Percentiles rank a stretch among this genome's conserved stretches.
Conservation (phyloP, 129 eudicot genomes). For the Scalesia atractyloides region DNA sequence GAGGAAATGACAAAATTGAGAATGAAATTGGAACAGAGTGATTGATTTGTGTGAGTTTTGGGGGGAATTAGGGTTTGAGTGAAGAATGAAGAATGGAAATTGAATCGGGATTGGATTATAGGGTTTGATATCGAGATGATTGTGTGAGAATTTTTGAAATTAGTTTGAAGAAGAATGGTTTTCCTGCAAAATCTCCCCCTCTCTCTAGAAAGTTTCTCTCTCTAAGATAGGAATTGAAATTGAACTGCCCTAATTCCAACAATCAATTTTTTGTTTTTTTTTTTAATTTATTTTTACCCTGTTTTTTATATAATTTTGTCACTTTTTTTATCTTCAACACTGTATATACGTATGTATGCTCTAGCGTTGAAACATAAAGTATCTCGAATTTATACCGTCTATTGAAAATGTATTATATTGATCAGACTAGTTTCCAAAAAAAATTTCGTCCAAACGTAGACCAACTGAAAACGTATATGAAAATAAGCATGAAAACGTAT, state of each 20-base stretch:
- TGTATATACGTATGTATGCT: no score
- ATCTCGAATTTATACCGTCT: no score
- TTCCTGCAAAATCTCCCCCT: conserved; percentile 39
- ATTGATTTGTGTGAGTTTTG: background rate
- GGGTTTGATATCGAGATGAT: no score
- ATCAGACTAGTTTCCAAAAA: no score
- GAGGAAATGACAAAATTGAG: background rate
- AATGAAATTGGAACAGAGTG: background rate
- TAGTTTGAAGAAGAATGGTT: conserved; percentile 21
- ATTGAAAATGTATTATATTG: no score
- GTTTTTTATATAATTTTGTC: background rate
- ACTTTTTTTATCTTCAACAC: no score
- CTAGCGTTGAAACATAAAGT: no score
- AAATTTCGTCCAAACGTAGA: no score
- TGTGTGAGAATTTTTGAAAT: conserved; percentile 7
- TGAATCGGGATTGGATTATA: background rate
- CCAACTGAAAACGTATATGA: no score
- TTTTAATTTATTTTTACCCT: background rate
- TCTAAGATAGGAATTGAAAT: background rate
- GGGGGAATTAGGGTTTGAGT: conserved; percentile 18
- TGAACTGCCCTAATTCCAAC: background rate
- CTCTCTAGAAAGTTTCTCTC: conserved; percentile 14
- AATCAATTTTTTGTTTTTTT: background rate
- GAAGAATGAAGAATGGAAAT: background rate
- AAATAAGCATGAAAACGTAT: no score